Evolutionary conservation across 2,329 filamentous ascomycete species (phyloP), one percentile per base, ranked within the genome.

Genomic region (Neonectria ditissima): DNA sequence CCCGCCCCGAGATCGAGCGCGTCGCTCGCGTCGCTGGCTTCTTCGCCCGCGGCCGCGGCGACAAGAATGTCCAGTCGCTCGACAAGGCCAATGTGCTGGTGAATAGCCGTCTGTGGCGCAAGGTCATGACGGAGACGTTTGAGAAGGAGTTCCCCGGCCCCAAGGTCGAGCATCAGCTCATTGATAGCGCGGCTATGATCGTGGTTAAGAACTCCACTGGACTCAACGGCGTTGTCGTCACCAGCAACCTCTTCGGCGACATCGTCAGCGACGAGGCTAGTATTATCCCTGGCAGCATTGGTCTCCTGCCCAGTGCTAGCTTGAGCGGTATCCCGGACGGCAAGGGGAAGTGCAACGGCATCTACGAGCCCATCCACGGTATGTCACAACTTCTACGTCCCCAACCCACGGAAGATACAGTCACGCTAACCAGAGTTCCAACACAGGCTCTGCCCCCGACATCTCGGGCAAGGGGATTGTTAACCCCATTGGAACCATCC

Each of bases 281-380:
- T 73, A 94, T 97, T 54, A 98, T 98, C 72, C 93, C 95, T 3
- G 95, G 95, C 16, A 94, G 90, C 73, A 88, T 98, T 72, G 95
- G 96, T 30, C 83, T 98, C 69, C 82, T 97, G 71, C 95, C 95
- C 26, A 95, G 91, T 78, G 95, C 95, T 13, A 96, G 91, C 80
- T 82, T 98, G 77, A 92, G 90, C 69, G 93, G 92, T 43, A 89
- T 97, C 64, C 95, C 95, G 0, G 93, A 97, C 78, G 92, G 92
- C 59, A 92, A 93, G 84, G 87, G 84, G 73, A 90, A 87, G 78
- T 93, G 94, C 76, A 97, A 97, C 78, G 95, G 94, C 73, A 97
- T 98, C 75, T 99, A 97, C 79, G 95, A 98, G 86, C 95, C 95
- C 26, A 98, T 99, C 73, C 95, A 99, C 79, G 94, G 93, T 93